Base-by-base conservation (phyloP, 2,329 filamentous ascomycete genomes). In the Fusarium piperis region DNA sequence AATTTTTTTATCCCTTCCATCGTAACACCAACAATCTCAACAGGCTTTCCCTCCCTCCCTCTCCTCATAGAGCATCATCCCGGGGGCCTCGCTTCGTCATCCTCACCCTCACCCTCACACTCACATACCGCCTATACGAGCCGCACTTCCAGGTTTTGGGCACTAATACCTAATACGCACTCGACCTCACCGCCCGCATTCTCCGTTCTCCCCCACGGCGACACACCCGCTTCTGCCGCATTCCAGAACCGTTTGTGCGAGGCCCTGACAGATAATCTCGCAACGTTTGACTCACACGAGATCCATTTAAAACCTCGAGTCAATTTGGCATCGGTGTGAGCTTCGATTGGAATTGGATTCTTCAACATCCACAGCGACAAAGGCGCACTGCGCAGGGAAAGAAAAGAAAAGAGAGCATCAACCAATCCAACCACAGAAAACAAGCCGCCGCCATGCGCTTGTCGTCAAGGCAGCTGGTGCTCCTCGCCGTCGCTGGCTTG, bases 401-500 rank as follows among this genome's bases (percentile, higher is more conserved):
- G 59, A 67, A 9, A 70, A 59, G 28, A 38, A 57, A 44, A 35
- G 59, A 66, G 18, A 63, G 38, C 32, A 52, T 39, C 58, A 28
- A 55, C 36, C 58, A 62, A 23, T 30, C 26, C 39, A 35, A 39
- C 30, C 44, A 35, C 36, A 35, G 39, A 58, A n/a, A 6, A 58
- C 56, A 61, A 67, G 16, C 41, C 44, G 23, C 52, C 59, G 59
- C 64, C 55, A 77, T 77, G 76, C 76, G 76, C 69, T 71, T 62
- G 64, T 75, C 69, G 48, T 73, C 70, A 61, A 70, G 69, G 64
- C 70, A 72, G 70, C 76, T 84, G 68, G 74, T 86, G 68, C 77
- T 85, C 68, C 76, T 86, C 71, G 76, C 80, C 28, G 78, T 77
- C 66, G 77, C 73, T 67, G 76, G 76, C 75, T 78, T 70, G 33